These are phyloP conservation scores for Sclerotinia glacialis DNA, from an alignment of 2,329 filamentous ascomycete genomes.

Conservation along the genomic window DNA sequence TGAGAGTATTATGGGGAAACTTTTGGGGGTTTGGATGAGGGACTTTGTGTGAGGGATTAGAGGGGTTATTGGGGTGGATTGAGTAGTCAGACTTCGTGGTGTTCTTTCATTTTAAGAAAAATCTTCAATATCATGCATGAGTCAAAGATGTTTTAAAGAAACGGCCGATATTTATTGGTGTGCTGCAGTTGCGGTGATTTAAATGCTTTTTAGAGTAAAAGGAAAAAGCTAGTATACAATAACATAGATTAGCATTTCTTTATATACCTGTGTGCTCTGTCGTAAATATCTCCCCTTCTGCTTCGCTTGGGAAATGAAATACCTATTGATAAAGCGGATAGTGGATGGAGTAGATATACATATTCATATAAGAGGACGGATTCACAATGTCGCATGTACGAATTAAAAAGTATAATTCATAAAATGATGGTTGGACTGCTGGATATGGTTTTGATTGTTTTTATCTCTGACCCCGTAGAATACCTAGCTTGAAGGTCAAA, in stretches of 20 bases:
- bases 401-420: background rate
- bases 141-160: background rate
- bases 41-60: background rate
- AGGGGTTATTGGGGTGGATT: too few relatives aligned
- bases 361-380: background rate
- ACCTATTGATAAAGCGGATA: too few relatives aligned
- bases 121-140: background rate
- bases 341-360: background rate
- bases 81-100: background rate
- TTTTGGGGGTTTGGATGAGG: background rate
- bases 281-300: too few relatives aligned
- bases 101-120: too few relatives aligned
- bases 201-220: too few relatives aligned
- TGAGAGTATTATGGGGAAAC: background rate
- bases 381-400: background rate
- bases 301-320: too few relatives aligned
- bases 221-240: too few relatives aligned
- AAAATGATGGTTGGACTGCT: background rate
- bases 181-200: background rate
- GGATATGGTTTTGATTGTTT: background rate
- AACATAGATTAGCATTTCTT: too few relatives aligned
- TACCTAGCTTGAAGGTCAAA: too few relatives aligned
- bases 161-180: background rate
- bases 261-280: too few relatives aligned
- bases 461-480: rapidly evolving